A percentile compares a stretch with the other conserved stretches of the same genome.
phyloP scores from a whole-genome alignment of 805 yeast species.

The Candida pseudoglaebosa region DNA sequence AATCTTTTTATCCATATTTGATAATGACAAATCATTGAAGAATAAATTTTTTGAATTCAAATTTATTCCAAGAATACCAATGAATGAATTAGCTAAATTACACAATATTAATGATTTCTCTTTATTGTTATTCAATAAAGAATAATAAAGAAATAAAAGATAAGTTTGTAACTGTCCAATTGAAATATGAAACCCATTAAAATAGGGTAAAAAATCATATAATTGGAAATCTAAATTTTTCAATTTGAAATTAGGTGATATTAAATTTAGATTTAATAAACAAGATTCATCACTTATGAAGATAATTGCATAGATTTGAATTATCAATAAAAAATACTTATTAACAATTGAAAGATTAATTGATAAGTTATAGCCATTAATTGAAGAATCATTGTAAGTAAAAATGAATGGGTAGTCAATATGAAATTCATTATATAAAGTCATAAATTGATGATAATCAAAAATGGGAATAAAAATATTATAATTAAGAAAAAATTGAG shows the following conservation, averaged over 20 bases:
- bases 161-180: slow-evolving; percentile 49
- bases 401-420: slow-evolving; percentile 46
- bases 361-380: slow-evolving; percentile 46
- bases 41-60: slow-evolving; percentile 37
- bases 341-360: slow-evolving; percentile 41
- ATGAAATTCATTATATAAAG: slow-evolving; percentile 45
- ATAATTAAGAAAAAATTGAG: slow-evolving; percentile 48
- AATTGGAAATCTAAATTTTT: slow-evolving; percentile 27
- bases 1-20: slow-evolving; percentile 31
- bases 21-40: slow-evolving; percentile 45
- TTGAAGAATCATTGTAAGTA: slow-evolving; percentile 43
- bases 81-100: slow-evolving; percentile 38
- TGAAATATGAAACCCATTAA: slow-evolving; percentile 46
- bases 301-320: slow-evolving; percentile 49
- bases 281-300: slow-evolving; percentile 47
- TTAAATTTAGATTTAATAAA: slow-evolving; percentile 35
- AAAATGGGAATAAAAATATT: slow-evolving; percentile 53
- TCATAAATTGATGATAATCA: slow-evolving; percentile 51
- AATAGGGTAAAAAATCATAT: slow-evolving; percentile 43
- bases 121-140: slow-evolving; percentile 40
- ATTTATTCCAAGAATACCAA: slow-evolving; percentile 41
- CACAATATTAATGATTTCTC: slow-evolving; percentile 36
- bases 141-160: slow-evolving; percentile 45
- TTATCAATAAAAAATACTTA: slow-evolving; percentile 40
- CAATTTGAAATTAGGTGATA: slow-evolving; percentile 20